Evolutionary conservation across 495 filamentous ascomycete species (phyloP).

Genomic region (Aspergillus cristatus): DNA sequence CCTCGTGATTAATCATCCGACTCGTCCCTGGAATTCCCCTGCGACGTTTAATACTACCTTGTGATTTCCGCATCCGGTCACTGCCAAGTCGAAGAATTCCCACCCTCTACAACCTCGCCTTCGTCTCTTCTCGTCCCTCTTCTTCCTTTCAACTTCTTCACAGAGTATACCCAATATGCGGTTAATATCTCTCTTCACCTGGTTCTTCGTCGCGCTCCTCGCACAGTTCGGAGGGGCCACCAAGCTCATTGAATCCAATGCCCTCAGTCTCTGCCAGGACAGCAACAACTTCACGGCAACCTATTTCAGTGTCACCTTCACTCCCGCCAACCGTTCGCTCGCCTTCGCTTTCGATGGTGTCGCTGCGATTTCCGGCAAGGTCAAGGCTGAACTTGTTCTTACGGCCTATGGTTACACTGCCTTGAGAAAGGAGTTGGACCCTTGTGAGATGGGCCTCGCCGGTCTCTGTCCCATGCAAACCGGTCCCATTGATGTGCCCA

Average conservation of each 20-base stretch:
- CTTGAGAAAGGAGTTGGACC: conserved; percentile 56
- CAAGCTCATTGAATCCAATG: conserved; percentile 57
- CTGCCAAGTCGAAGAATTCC: conserved; percentile 26
- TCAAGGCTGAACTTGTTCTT: conserved; percentile 67
- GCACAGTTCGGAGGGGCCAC: conserved; percentile 31
- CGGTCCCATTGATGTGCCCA: conserved; percentile 63
- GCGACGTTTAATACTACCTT: background rate
- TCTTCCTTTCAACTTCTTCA: conserved; percentile 1
- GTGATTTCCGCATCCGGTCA: conserved; percentile 35
- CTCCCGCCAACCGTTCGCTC: conserved; percentile 63
- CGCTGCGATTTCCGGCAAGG: conserved; percentile 77
- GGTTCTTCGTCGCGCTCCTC: conserved; percentile 28
- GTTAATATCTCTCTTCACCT: conserved; percentile 30
- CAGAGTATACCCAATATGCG: conserved; percentile 21
- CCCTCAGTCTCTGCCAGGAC: conserved; percentile 67
- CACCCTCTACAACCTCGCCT: conserved; percentile 9
- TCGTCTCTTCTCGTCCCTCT: conserved; percentile 4
- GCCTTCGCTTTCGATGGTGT: conserved; percentile 70
- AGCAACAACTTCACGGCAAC: conserved; percentile 75
- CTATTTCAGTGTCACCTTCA: conserved; percentile 73
- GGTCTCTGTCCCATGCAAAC: conserved; percentile 93
- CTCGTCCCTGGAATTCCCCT: background rate
- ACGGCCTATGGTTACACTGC: conserved; percentile 74
- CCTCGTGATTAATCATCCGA: background rate
- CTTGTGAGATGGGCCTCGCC: conserved; percentile 58